These are phyloP conservation scores for Coleophoma crateriformis DNA, from an alignment of 2,329 filamentous ascomycete genomes.

Conservation along the genomic window DNA sequence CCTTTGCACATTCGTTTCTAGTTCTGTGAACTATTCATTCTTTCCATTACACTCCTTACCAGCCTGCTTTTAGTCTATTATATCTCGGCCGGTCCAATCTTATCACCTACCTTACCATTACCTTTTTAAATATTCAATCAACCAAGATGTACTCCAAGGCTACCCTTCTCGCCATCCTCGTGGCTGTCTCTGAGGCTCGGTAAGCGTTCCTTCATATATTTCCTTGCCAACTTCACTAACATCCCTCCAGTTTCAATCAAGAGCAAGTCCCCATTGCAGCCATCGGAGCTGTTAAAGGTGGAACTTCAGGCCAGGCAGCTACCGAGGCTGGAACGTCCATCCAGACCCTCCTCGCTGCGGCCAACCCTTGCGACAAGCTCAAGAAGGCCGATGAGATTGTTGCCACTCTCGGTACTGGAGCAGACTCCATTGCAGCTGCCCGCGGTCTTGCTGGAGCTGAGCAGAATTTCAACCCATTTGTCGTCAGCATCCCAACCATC, in stretches of 20 bases:
- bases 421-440: slow-evolving; percentile 56
- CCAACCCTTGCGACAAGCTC: slow-evolving; percentile 64
- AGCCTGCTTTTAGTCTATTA: not conserved
- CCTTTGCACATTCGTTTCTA: slow-evolving; percentile 1
- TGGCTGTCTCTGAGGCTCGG: slow-evolving; percentile 23
- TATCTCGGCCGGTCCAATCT: slow-evolving; percentile 13
- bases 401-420: slow-evolving; percentile 50
- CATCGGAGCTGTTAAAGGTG: slow-evolving; percentile 45
- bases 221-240: slow-evolving; percentile 2
- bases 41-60: slow-evolving; percentile 1
- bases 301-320: slow-evolving; percentile 52
- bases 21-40: not conserved
- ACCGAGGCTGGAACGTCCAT: slow-evolving; percentile 60
- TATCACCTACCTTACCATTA: slow-evolving; percentile 9
- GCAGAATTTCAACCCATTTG: slow-evolving; percentile 70
- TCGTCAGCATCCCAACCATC: slow-evolving; percentile 51
- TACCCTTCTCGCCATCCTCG: slow-evolving; percentile 16
- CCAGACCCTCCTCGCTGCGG: slow-evolving; percentile 55
- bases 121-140: slow-evolving; percentile 2
- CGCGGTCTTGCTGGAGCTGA: slow-evolving; percentile 59
- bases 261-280: slow-evolving; percentile 50
- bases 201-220: slow-evolving; percentile 5
- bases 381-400: slow-evolving; percentile 60
- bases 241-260: slow-evolving; percentile 47
- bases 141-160: slow-evolving; percentile 20